Evolutionary conservation across 225 moss, liverwort and hornwort genomes (phyloP).

Genomic region (Rhytidiadelphus loreus): DNA sequence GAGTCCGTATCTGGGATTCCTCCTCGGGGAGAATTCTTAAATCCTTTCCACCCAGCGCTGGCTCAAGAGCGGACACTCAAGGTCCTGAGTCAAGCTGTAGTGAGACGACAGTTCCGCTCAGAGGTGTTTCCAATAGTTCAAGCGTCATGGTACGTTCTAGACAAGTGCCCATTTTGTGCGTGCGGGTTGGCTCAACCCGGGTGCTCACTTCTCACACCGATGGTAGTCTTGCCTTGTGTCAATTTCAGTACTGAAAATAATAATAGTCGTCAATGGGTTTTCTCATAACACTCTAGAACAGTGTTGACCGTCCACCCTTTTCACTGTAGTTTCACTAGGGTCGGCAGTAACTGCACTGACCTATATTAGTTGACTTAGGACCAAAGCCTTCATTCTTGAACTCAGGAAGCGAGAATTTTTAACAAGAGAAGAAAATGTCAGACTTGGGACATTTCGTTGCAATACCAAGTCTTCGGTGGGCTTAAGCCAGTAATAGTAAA

Average conservation of each 20-base stretch:
- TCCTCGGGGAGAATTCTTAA: constrained; percentile 15
- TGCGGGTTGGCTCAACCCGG: constrained; percentile 32
- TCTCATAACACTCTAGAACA: background rate
- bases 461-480: background rate
- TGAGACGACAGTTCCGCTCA: background rate
- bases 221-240: constrained; percentile 34
- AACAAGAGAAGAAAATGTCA: background rate
- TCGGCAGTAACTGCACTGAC: background rate
- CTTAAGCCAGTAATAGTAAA: background rate
- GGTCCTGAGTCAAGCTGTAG: background rate
- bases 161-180: constrained; percentile 30
- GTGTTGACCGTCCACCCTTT: background rate
- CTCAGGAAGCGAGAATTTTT: background rate
- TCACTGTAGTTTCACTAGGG: background rate
- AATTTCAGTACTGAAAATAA: constrained; percentile 1
- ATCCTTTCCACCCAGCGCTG: constrained; percentile 4
- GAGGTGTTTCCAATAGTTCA: background rate
- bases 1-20: constrained; percentile 30
- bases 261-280: background rate
- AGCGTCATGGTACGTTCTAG: background rate
- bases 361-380: background rate
- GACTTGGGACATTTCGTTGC: background rate
- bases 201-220: constrained; percentile 44
- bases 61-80: background rate
- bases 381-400: background rate